Conservation (phyloP, 1,284 basidiomycete genomes). For the Trichosporon coremiiforme region DNA sequence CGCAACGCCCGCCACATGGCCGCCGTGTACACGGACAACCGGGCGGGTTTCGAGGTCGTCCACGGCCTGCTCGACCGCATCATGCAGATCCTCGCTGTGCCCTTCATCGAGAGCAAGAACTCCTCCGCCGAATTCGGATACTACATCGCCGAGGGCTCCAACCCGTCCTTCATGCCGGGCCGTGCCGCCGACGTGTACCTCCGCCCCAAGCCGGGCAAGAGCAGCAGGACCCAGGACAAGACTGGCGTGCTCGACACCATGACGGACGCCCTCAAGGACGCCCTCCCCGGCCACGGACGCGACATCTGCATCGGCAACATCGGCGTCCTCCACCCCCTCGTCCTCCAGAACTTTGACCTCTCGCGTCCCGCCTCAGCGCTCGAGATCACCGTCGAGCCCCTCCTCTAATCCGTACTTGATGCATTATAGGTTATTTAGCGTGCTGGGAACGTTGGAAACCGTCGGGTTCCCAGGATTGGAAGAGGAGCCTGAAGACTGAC, state of each 20-base stretch:
- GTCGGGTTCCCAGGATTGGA: too few species aligned
- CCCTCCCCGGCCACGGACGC: constrained; percentile 41
- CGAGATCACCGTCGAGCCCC: constrained; percentile 90
- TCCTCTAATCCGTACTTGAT: constrained; percentile 64
- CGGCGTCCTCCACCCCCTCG: constrained; percentile 86
- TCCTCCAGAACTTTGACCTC: constrained; percentile 90
- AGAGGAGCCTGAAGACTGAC: too few species aligned
- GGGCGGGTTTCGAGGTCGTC: constrained; percentile 93
- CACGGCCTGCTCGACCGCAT: constrained; percentile 91
- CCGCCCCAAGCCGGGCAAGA: constrained; percentile 63
- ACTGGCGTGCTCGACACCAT: constrained; percentile 50
- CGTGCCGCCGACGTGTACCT: constrained; percentile 89
- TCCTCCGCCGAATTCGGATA: constrained; percentile 71
- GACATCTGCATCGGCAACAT: constrained; percentile 79
- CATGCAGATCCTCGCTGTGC: constrained; percentile 92
- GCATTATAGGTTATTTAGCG: constrained; percentile 4
- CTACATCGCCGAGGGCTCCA: constrained; percentile 86
- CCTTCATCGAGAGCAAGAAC: constrained; percentile 68
- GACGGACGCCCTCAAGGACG: constrained; percentile 54
- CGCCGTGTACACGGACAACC: constrained; percentile 93
- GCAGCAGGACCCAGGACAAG: neutral
- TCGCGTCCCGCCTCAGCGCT: constrained; percentile 92
- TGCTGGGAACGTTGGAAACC: too few species aligned
- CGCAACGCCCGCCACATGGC: constrained; percentile 84
- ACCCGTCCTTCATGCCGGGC: constrained; percentile 91